Percentiles rank a stretch among this genome's conserved stretches.
These are phyloP conservation scores for Boletus rubroflammeus DNA, from an alignment of 768 basidiomycete species.

Conservation along the genomic window DNA sequence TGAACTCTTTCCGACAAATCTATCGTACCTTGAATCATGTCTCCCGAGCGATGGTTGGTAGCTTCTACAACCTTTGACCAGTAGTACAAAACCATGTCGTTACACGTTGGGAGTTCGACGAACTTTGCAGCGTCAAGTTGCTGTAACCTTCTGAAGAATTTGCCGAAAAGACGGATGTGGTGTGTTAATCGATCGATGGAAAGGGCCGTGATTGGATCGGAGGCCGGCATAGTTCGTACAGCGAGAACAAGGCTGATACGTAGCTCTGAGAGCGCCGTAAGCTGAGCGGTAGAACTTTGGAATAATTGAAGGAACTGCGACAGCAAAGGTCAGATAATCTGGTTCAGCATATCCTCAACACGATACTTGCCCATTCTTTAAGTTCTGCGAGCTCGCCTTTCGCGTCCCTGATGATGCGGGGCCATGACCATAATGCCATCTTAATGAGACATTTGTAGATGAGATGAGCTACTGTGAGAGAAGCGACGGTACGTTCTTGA, in stretches of 20 bases:
- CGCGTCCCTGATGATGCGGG: slow-evolving; percentile 40
- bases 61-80: slow-evolving; percentile 79
- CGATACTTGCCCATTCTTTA: slow-evolving; percentile 49
- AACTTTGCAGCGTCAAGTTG: slow-evolving; percentile 59
- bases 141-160: slow-evolving; percentile 75
- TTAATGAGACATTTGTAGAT: slow-evolving; percentile 73
- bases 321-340: background rate
- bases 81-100: slow-evolving; percentile 70
- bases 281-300: slow-evolving; percentile 51
- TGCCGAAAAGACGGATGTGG: slow-evolving; percentile 71
- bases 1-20: background rate
- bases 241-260: slow-evolving; percentile 52
- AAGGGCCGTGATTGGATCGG: slow-evolving; percentile 37
- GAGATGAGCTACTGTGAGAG: slow-evolving; percentile 59
- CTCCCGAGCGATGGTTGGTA: slow-evolving; percentile 45
- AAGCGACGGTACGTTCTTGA: slow-evolving; percentile 39
- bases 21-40: slow-evolving; percentile 54
- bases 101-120: slow-evolving; percentile 57
- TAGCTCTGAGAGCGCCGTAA: slow-evolving; percentile 52
- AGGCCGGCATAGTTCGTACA: slow-evolving; percentile 34
- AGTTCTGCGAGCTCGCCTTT: slow-evolving; percentile 43
- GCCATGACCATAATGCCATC: slow-evolving; percentile 72
- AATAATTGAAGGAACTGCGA: slow-evolving; percentile 61
- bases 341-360: background rate
- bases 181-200: slow-evolving; percentile 59